Evolutionary conservation across 2,329 filamentous ascomycete genomes (phyloP).

Genomic region (Myrmaecium sp.): DNA sequence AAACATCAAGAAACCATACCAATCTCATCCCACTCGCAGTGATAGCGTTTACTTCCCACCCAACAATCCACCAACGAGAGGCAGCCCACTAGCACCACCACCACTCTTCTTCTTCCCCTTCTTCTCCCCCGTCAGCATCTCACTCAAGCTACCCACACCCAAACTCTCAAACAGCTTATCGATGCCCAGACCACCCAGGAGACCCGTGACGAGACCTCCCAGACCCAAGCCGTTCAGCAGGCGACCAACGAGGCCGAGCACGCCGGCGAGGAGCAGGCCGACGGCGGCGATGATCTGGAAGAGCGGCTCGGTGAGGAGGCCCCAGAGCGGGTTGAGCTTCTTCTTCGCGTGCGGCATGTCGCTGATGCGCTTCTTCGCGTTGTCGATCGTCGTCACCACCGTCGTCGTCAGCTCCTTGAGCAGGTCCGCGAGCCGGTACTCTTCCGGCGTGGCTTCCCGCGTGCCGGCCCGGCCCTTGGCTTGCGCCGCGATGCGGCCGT

Average conservation of each 20-base stretch:
- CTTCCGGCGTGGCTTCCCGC: slow-evolving; percentile 63
- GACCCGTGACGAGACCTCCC: slow-evolving; percentile 60
- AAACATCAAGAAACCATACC: no score
- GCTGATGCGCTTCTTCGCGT: slow-evolving; percentile 72
- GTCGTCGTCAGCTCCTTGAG: slow-evolving; percentile 74
- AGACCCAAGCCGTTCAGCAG: slow-evolving; percentile 68
- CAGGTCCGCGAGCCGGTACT: slow-evolving; percentile 67
- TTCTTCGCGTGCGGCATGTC: slow-evolving; percentile 93
- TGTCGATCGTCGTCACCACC: slow-evolving; percentile 70
- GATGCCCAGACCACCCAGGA: slow-evolving; percentile 62
- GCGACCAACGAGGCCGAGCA: slow-evolving; percentile 68
- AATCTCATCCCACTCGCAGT: no score
- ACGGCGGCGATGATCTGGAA: slow-evolving; percentile 89
- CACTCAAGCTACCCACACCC: slow-evolving; percentile 39
- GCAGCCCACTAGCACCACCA: slow-evolving; percentile 20
- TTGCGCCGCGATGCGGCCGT: slow-evolving; percentile 67
- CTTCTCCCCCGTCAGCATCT: slow-evolving; percentile 36
- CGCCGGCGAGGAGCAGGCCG: slow-evolving; percentile 64
- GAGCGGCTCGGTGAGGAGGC: slow-evolving; percentile 62
- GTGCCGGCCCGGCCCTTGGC: slow-evolving; percentile 67
- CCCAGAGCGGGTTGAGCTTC: slow-evolving; percentile 83
- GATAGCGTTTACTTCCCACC: slow-evolving; percentile 27
- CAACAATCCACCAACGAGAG: slow-evolving; percentile 31
- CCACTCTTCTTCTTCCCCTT: slow-evolving; percentile 34
- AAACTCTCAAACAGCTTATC: slow-evolving; percentile 59